These are phyloP conservation scores for Hyphochytrium catenoides DNA, from an alignment of 352 stramenopile genomes.

Conservation along the genomic window DNA sequence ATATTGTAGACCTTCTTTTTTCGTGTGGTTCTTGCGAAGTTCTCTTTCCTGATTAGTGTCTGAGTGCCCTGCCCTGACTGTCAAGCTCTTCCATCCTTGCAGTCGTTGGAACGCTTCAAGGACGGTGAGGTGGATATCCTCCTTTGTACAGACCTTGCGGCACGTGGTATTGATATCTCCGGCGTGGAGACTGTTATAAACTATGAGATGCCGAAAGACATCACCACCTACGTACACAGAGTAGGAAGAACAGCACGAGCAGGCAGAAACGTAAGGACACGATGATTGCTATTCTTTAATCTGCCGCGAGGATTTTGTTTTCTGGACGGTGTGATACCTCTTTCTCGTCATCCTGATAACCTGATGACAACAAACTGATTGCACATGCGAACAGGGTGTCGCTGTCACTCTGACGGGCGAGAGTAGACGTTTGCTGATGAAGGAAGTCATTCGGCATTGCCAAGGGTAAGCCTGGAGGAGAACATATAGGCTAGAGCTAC, in stretches of 20 bases:
- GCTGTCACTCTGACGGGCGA: constrained; percentile 71
- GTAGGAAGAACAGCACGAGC: constrained; percentile 93
- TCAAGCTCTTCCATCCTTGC: constrained; percentile 2
- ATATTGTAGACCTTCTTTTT: no score
- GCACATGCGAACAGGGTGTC: constrained; percentile 13
- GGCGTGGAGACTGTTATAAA: constrained; percentile 97
- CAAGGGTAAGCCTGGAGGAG: constrained; percentile 50
- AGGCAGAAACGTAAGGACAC: constrained; percentile 68
- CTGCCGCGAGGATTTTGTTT: no score
- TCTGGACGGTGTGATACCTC: no score
- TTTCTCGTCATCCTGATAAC: no score
- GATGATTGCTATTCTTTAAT: no score
- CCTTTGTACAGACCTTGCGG: constrained; percentile 94
- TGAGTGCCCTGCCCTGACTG: no score
- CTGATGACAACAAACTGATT: no score
- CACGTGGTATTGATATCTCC: constrained; percentile 90
- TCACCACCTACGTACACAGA: constrained; percentile 95
- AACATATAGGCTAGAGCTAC: neutral
- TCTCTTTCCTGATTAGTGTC: no score
- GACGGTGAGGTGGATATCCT: constrained; percentile 83
- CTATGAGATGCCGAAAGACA: constrained; percentile 96
- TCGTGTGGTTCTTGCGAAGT: no score
- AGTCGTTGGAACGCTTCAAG: constrained; percentile 87
- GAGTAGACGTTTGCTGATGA: constrained; percentile 71
- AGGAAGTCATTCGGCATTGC: constrained; percentile 69